Conservation (phyloP, 2,329 filamentous ascomycete species). For the Cercospora sp. region DNA sequence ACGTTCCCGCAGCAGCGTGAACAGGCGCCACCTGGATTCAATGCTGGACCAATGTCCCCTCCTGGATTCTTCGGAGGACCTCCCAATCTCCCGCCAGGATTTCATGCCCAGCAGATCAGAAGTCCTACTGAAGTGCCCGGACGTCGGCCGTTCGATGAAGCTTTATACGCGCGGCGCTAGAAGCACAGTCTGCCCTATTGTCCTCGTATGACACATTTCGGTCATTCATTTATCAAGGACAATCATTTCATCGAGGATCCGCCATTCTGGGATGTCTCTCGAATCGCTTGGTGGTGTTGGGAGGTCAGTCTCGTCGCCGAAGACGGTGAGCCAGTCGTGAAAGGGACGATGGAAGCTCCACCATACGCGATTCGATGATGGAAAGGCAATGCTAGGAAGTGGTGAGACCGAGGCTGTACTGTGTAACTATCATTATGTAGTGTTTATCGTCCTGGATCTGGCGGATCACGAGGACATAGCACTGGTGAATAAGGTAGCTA, state of each 20-base stretch:
- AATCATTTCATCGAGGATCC: not conserved
- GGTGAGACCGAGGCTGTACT: not conserved
- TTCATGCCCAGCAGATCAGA: slow-evolving; percentile 7
- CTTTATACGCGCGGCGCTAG: slow-evolving; percentile 9
- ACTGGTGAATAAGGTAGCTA: not conserved
- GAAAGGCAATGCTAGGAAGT: not conserved
- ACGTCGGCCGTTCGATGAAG: slow-evolving; percentile 9
- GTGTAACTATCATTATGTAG: not conserved
- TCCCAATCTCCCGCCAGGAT: slow-evolving; percentile 9
- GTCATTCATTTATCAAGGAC: not conserved
- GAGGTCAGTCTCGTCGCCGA: not conserved
- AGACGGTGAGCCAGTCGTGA: not conserved
- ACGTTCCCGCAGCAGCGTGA: slow-evolving; percentile 32
- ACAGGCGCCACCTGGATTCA: slow-evolving; percentile 11
- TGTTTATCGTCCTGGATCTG: not conserved
- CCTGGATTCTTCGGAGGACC: slow-evolving; percentile 15
- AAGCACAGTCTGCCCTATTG: not conserved
- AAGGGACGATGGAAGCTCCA: not conserved
- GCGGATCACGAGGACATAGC: not conserved
- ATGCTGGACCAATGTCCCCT: slow-evolving; percentile 7
- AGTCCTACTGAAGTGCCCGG: slow-evolving; percentile 11
- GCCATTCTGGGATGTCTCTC: not conserved
- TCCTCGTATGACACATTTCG: not conserved
- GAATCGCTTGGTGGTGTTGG: not conserved
- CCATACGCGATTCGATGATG: not conserved